Evolutionary conservation across 2,329 filamentous ascomycete genomes (phyloP), one percentile per base, ranked within the genome.

Genomic region (Botryotinia globosa): DNA sequence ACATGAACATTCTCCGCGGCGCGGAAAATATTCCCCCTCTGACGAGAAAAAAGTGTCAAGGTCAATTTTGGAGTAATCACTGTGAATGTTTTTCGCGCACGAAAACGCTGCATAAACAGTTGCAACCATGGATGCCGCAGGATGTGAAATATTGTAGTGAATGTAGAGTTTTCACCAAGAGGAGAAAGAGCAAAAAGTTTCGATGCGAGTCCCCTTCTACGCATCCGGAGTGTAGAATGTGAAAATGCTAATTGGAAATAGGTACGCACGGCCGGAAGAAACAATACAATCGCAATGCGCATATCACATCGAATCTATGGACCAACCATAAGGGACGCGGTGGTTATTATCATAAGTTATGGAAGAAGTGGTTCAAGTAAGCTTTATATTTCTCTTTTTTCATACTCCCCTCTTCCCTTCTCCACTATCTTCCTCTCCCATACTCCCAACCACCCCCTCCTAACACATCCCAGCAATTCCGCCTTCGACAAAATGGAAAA

Each of bases 301-400:
- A 22, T 1, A 48, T 54, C 9, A 32, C 66, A 29, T 39, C 39
- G 3, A 75, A 74, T 69, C 75, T 71, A 48, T 79, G 77, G 78
- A 79, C 77, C 0, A 74, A 78, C 69, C 64, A 70, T 4, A 73
- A 73, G 3, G 65, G 78, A 48, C 58, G 34, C 12, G 77, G 78
- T 5, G 76, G 74, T 2, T 80, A 77, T 51, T 75, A 76, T 4
- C 18, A 42, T 2, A 77, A 76, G n/a, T 20, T 78, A 3, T 79
- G 78, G 78, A 78, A 77, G 61, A 78, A 73, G 44, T 78, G 78
- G 78, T 77, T 78, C 56, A 79, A 78, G 51, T 56, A 18, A 29
- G n/a, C 1, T 32, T 29, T 32, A 4, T 8, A 2, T 29, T 56
- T 6, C 51, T 18, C 44, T 22, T 22, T 22, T 7, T 45, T 45